Base-by-base conservation (phyloP, 1,284 basidiomycete genomes). In the Crepidotus sp. region DNA sequence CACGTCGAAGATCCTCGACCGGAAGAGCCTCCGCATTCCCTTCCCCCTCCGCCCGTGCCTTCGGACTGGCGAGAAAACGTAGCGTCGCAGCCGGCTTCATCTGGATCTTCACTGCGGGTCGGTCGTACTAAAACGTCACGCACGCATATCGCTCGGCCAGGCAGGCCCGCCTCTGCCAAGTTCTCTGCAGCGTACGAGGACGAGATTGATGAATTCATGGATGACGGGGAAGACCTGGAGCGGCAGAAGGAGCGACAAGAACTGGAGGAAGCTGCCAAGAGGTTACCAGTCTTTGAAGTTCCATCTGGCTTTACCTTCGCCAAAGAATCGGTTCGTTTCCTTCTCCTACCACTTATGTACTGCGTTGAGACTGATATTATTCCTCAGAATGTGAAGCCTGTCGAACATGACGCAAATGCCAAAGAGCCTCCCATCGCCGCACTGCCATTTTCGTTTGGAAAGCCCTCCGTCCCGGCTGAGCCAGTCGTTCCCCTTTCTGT, bases 131-230 rank as follows among this genome's bases (percentile, higher is more conserved):
- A 73, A 57, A 67, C 58, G 3, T 63, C 65, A 19, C 71, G 74
- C 40, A 73, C 69, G 53, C 77, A 76, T 52, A 67, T 79, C 32
- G 67, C 66, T 10, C 69, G 72, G 11, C 75, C 76, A 19, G 53
- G 54, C 25, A 54, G 60, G 21, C 64, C 62, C n/a, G n/a, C n/a
- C 6, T 54, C 55, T 21, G 67, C 65, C 30, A 76, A 72, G 51
- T 86, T 81, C 54, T 84, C 83, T 7, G 83, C 83, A 9, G 69
- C 68, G 6, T 80, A 68, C 48, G 78, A 80, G 30, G 77, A 80
- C 13, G 79, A 81, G 15, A 73, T 71, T 33, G 77, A 80, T 45
- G 78, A 78, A 40, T 57, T 60, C 18, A 71, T 72, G 65, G 60
- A 66, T 39, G 70, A 70, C 15, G 66, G 66, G 21, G 57, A 55